Conservation (phyloP, 2,329 filamentous ascomycete species). For the Corinectria fuckeliana region DNA sequence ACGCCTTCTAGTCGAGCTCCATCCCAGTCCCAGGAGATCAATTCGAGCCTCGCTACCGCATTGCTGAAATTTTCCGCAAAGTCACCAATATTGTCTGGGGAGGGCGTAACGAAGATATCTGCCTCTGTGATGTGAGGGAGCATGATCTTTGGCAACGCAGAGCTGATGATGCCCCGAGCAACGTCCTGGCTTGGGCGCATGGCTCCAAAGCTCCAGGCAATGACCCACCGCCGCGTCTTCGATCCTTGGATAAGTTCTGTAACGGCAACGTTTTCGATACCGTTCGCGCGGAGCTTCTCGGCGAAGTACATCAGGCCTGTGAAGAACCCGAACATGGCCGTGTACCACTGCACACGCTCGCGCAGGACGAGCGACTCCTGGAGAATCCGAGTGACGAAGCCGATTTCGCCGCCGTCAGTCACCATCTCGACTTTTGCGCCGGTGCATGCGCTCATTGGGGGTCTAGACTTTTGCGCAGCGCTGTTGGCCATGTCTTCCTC, state of each 20-base stretch:
- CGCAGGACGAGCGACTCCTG: slow-evolving; percentile 68
- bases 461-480: slow-evolving; percentile 68
- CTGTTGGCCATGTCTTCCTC: slow-evolving; percentile 70
- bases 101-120: slow-evolving; percentile 54
- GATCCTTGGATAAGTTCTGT: slow-evolving; percentile 79
- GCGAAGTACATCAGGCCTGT: slow-evolving; percentile 70
- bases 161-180: slow-evolving; percentile 53
- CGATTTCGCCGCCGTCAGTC: slow-evolving; percentile 75
- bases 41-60: slow-evolving; percentile 61
- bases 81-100: slow-evolving; percentile 47
- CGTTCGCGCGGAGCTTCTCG: slow-evolving; percentile 60
- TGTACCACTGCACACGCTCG: slow-evolving; percentile 82
- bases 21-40: slow-evolving; percentile 71
- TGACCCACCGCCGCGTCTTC: slow-evolving; percentile 83
- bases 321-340: slow-evolving; percentile 86
- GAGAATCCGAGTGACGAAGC: slow-evolving; percentile 75
- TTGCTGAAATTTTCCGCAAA: slow-evolving; percentile 47
- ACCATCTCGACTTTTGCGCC: slow-evolving; percentile 89
- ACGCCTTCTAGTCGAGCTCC: slow-evolving; percentile 58
- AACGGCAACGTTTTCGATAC: slow-evolving; percentile 80
- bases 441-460: slow-evolving; percentile 76
- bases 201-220: slow-evolving; percentile 84
- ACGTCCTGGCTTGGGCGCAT: slow-evolving; percentile 64
- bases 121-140: slow-evolving; percentile 52
- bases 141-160: slow-evolving; percentile 48